Evolutionary conservation across 2,329 filamentous ascomycete species (phyloP), one percentile per base, ranked within the genome.

Genomic region (Colletotrichum sansevieriae): DNA sequence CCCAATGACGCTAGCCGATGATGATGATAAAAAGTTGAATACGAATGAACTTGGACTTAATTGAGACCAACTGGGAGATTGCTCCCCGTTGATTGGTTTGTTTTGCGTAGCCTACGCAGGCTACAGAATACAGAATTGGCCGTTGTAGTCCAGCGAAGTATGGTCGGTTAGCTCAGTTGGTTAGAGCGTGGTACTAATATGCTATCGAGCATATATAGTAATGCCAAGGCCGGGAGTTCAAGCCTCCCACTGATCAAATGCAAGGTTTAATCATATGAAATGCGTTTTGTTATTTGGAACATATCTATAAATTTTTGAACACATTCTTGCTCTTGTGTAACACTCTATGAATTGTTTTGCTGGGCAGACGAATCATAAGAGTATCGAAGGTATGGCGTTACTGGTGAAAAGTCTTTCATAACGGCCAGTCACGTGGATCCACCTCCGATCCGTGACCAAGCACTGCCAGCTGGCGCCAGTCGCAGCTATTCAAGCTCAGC

Each of bases 121-220:
- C 25, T 25, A 25, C 22, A 22, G 22, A 22, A 2, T 2, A 22
- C 22, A 2, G 4, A 22, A 4, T 22, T 22, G 22, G 22, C 25
- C 25, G 3, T 4, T 25, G 25, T 4, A 3, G 3, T 0, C 2
- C 7, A 29, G 1, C 1, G 25, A 4, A 6, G 4, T 7, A 29
- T 7, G 65, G 65, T 68, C 65, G 65, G 65, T 68, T 68, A 68
- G 65, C 65, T 68, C 65, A 68, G 65, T 68, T 68, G 65, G 65
- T 68, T 68, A 68, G 65, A 68, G 65, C 65, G 65, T 68, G 65
- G 65, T 68, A 68, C 65, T 68, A 68, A 68, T 68, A 68, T 64
- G 37, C 41, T 43, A 68, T 2, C 46, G 2, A 20, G 22, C 43
- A 64, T 65, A 5, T 59, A 29, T 8, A 4, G 65, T 68, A 47